A percentile compares a stretch with the other conserved stretches of the same genome.
Evolutionary conservation across 2,329 filamentous ascomycete species (phyloP).

Genomic region (Cordyceps tenuipes): DNA sequence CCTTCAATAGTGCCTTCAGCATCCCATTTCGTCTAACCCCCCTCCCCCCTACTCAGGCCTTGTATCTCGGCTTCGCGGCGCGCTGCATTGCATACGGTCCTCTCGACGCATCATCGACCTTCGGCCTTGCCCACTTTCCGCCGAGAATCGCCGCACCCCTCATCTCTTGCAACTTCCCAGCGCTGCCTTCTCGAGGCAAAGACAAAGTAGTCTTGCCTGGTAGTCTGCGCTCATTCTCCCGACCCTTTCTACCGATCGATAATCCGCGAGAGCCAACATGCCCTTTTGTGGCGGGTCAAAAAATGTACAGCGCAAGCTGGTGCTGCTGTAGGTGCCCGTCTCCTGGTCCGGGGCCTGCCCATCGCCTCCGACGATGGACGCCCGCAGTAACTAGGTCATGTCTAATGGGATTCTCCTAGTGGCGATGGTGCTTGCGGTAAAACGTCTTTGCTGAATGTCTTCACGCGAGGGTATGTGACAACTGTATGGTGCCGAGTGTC

Average conservation of each 20-base stretch:
- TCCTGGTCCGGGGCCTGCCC: neutral
- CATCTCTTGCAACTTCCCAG: neutral
- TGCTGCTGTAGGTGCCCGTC: conserved; percentile 58
- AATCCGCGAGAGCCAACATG: conserved; percentile 11
- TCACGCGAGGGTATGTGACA: conserved; percentile 83
- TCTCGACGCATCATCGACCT: neutral
- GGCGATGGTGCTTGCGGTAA: conserved; percentile 96
- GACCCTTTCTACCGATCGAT: neutral
- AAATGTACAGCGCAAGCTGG: conserved; percentile 92
- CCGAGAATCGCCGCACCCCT: neutral
- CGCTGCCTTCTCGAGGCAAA: neutral
- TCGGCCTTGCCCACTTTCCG: neutral
- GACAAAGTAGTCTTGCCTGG: neutral
- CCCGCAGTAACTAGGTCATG: neutral
- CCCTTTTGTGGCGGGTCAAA: conserved; percentile 61
- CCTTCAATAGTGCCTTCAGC: neutral
- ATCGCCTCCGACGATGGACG: neutral
- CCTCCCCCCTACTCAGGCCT: neutral
- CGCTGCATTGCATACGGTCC: neutral
- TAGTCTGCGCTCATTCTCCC: neutral
- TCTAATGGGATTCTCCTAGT: conserved; percentile 35
- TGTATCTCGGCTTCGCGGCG: neutral
- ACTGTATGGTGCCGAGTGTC: neutral
- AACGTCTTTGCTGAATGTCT: conserved; percentile 94
- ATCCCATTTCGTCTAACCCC: neutral